Evolutionary conservation across 805 yeast species (phyloP).

Genomic region (Cyberlindnera amylophila): DNA sequence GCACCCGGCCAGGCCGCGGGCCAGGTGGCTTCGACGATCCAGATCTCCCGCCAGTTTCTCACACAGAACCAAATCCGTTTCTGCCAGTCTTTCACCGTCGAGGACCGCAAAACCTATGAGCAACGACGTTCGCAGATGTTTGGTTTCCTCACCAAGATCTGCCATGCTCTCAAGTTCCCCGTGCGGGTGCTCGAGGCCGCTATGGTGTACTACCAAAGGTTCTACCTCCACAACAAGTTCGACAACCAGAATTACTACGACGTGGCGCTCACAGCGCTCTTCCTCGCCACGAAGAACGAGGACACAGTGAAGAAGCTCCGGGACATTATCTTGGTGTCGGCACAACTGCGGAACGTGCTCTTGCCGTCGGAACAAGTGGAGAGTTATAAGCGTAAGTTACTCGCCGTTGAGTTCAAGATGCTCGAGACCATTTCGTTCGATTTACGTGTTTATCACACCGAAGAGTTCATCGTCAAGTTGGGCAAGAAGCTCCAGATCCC

Average conservation of each 20-base stretch:
- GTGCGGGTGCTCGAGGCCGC: constrained; percentile 65
- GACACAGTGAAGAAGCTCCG: constrained; percentile 77
- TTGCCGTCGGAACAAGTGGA: constrained; percentile 40
- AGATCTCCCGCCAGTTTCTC: constrained; percentile 59
- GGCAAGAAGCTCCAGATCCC: constrained; percentile 46
- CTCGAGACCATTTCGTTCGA: constrained; percentile 79
- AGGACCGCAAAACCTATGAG: constrained; percentile 45
- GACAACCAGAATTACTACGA: constrained; percentile 51
- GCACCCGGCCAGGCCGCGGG: no score
- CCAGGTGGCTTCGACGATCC: constrained; percentile 27
- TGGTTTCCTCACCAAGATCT: constrained; percentile 49
- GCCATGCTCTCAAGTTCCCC: constrained; percentile 60
- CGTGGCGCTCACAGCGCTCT: constrained; percentile 64
- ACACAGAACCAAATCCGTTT: constrained; percentile 49
- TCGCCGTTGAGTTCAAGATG: constrained; percentile 64
- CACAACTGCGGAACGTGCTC: constrained; percentile 30
- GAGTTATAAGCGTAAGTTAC: constrained; percentile 49
- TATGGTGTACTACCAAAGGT: constrained; percentile 70
- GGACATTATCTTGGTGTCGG: constrained; percentile 48
- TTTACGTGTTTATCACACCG: constrained; percentile 65
- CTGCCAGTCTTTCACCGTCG: constrained; percentile 49
- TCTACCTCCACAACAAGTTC: constrained; percentile 60
- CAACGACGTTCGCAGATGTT: constrained; percentile 52
- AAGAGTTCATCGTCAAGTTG: constrained; percentile 60
- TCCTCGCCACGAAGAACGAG: constrained; percentile 73